A percentile compares a stretch with the other conserved stretches of the same genome.
phyloP scores from a whole-genome alignment of 768 basidiomycete genomes.

The Russula foetens region DNA sequence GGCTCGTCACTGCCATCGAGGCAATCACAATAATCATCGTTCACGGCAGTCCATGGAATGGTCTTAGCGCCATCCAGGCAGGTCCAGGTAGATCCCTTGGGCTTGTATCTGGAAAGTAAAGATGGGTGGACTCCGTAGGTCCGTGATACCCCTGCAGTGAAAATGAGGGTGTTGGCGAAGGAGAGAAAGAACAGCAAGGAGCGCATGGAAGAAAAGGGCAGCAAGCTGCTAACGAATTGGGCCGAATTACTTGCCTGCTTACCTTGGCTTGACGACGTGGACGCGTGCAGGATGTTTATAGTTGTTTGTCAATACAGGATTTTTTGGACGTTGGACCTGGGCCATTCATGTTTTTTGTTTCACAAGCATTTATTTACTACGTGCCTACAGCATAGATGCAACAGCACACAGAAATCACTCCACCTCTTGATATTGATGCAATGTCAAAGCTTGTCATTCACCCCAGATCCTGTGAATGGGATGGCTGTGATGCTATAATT shows the following conservation, averaged over 20 bases:
- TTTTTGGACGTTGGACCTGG: no score
- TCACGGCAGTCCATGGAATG: conserved; percentile 75
- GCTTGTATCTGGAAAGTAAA: conserved; percentile 47
- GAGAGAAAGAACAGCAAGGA: neutral
- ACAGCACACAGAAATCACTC: neutral
- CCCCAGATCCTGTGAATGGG: conserved; percentile 6
- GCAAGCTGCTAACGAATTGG: neutral
- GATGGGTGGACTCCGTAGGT: conserved; percentile 51
- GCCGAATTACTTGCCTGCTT: neutral
- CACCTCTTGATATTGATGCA: neutral
- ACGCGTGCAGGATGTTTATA: neutral
- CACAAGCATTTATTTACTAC: no score
- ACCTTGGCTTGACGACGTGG: neutral
- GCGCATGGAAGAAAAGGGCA: conserved; percentile 2
- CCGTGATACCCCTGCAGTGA: conserved; percentile 30
- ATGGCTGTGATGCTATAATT: neutral
- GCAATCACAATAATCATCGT: conserved; percentile 95
- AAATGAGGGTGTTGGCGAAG: neutral
- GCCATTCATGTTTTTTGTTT: no score
- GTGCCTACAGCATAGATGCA: neutral
- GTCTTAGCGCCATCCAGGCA: conserved; percentile 76
- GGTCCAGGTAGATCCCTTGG: conserved; percentile 47
- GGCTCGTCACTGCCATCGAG: conserved; percentile 94
- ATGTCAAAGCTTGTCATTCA: conserved; percentile 22
- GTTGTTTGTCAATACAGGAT: neutral